Evolutionary conservation across 2,329 filamentous ascomycete genomes (phyloP).

Genomic region (Hymenoscyphus scutula): DNA sequence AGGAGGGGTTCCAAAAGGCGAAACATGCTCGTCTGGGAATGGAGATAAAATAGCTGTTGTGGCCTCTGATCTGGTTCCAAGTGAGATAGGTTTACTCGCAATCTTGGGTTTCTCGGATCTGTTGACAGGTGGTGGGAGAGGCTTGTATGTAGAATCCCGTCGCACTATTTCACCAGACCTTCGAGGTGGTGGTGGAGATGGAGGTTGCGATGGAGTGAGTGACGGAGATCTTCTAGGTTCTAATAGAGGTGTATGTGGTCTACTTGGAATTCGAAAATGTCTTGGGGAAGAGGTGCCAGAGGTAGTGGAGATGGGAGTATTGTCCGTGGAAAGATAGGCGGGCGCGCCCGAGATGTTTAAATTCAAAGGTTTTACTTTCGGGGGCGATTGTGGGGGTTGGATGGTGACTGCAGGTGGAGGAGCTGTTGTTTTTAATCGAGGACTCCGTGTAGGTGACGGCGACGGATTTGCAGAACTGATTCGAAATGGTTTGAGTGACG

Average conservation of each 20-base stretch:
- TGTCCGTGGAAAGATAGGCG: conserved; percentile 30
- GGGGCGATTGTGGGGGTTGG: conserved; percentile 68
- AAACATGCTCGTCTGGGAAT: conserved; percentile 43
- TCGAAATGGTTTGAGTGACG: conserved; percentile 28
- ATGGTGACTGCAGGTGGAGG: conserved; percentile 60
- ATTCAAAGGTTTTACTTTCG: conserved; percentile 42
- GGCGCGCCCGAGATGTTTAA: conserved; percentile 27
- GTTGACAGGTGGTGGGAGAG: conserved; percentile 71
- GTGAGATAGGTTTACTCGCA: conserved; percentile 35
- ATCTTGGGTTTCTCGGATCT: conserved; percentile 76
- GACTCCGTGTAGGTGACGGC: conserved; percentile 29
- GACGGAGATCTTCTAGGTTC: conserved; percentile 50
- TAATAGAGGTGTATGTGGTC: conserved; percentile 52
- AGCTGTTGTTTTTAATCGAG: conserved; percentile 20
- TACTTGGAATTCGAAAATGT: conserved; percentile 53
- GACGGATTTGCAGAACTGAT: conserved; percentile 27
- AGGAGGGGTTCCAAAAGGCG: conserved; percentile 85
- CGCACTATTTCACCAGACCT: conserved; percentile 56
- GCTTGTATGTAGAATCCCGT: conserved; percentile 42
- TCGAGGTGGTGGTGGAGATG: conserved; percentile 62
- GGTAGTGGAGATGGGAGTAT: conserved; percentile 38
- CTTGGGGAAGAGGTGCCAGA: conserved; percentile 40
- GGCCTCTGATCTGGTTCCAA: conserved; percentile 36
- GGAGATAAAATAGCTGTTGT: conserved; percentile 22
- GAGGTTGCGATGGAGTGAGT: conserved; percentile 49